A percentile compares a stretch with the other conserved stretches of the same genome.
Conservation (phyloP, 1,284 basidiomycete genomes). For the Puccinia coronata region DNA sequence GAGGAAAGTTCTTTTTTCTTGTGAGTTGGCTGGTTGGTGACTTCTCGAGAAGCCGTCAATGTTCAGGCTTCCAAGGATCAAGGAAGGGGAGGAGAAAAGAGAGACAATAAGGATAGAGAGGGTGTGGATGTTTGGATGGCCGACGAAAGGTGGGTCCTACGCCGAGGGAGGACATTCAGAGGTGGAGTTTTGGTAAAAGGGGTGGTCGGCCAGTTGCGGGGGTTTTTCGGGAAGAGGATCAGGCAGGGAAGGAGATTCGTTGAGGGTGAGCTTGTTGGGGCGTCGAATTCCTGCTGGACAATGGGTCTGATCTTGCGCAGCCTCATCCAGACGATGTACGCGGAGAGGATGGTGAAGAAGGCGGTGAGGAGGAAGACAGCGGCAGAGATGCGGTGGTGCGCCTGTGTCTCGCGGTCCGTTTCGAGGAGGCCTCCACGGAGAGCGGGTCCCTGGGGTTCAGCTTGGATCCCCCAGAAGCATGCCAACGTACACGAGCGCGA, state of each 20-base stretch:
- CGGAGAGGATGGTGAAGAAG: constrained; percentile 28
- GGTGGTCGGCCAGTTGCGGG: background rate
- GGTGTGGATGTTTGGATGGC: too few species aligned
- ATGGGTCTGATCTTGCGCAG: constrained; percentile 10
- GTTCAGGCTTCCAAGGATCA: too few species aligned
- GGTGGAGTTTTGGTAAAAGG: background rate
- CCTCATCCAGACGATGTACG: constrained; percentile 34
- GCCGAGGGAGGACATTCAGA: background rate
- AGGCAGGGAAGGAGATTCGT: background rate
- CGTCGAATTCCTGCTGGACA: constrained; percentile 7
- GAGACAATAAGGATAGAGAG: too few species aligned
- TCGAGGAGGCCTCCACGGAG: background rate
- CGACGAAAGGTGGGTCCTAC: too few species aligned
- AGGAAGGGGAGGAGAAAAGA: too few species aligned
- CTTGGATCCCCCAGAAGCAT: constrained; percentile 49
- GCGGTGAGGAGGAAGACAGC: constrained; percentile 25
- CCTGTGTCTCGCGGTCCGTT: background rate
- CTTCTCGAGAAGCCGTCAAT: too few species aligned
- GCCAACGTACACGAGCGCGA: constrained; percentile 56
- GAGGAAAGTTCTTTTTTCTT: too few species aligned
- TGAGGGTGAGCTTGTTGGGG: too few species aligned
- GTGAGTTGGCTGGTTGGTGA: too few species aligned
- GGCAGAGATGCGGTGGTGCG: constrained; percentile 7
- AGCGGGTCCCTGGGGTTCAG: background rate
- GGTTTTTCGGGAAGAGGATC: background rate